A percentile compares a stretch with the other conserved stretches of the same genome.
Conservation (phyloP, 352 stramenopile species). For the Albugo candida region DNA sequence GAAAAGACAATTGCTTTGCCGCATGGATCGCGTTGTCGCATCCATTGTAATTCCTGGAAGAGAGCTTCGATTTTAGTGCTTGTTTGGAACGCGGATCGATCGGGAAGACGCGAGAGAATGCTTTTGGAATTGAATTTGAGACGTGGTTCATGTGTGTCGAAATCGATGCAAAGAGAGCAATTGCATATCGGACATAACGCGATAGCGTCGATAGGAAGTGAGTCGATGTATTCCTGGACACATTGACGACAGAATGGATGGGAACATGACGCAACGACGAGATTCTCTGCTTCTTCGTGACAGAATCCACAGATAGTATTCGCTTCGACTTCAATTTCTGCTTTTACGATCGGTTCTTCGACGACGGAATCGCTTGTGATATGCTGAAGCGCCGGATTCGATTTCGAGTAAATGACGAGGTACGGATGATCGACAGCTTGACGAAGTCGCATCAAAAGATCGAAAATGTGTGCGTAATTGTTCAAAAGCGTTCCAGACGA, state of each 20-base stretch:
- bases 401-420: conserved; percentile 85
- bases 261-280: conserved; percentile 76
- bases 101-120: conserved; percentile 39
- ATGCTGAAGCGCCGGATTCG: conserved; percentile 36
- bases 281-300: conserved; percentile 81
- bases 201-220: conserved; percentile 27
- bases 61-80: conserved; percentile 98
- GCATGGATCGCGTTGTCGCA: conserved; percentile 82
- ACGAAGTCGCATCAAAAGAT: conserved; percentile 93
- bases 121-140: conserved; percentile 9
- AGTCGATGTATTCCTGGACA: conserved; percentile 65
- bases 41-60: conserved; percentile 90
- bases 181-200: conserved; percentile 64
- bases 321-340: conserved; percentile 6
- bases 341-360: conserved; percentile 40
- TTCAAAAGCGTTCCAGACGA: conserved; percentile 94
- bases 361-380: conserved; percentile 19
- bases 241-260: conserved; percentile 85
- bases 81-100: conserved; percentile 52
- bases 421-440: conserved; percentile 98
- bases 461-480: conserved; percentile 99
- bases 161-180: conserved; percentile 69
- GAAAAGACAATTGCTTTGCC: conserved; percentile 98
- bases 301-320: conserved; percentile 80
- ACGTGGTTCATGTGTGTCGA: conserved; percentile 17